Percentiles rank a stretch among this genome's conserved stretches.
Evolutionary conservation across 2,329 filamentous ascomycete species (phyloP).

Genomic region (Scopulariopsis brevicaulis): DNA sequence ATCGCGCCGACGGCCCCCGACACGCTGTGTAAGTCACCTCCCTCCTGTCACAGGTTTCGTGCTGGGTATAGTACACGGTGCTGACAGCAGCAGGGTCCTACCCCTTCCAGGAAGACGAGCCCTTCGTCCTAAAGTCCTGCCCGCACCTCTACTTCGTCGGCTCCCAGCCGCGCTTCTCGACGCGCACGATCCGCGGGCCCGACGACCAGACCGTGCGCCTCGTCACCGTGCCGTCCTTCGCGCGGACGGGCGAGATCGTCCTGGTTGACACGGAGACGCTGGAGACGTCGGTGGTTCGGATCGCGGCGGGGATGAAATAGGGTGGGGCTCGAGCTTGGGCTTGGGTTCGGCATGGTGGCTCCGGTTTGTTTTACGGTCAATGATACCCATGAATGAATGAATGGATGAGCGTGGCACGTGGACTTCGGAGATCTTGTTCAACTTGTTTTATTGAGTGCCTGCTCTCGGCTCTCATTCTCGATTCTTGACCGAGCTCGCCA

Average conservation of each 20-base stretch:
- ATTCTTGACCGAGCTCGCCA: not conserved
- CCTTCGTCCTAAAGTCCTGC: slow-evolving; percentile 73
- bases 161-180: slow-evolving; percentile 70
- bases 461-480: not conserved
- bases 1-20: slow-evolving; percentile 91
- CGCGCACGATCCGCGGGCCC: slow-evolving; percentile 53
- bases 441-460: not conserved
- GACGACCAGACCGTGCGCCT: slow-evolving; percentile 63
- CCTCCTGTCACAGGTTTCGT: not conserved
- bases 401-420: not conserved
- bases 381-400: not conserved
- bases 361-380: not conserved
- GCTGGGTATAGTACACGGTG: too few relatives aligned
- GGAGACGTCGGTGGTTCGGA: slow-evolving; percentile 61
- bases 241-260: slow-evolving; percentile 66
- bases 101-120: slow-evolving; percentile 88
- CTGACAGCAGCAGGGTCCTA: slow-evolving; percentile 63
- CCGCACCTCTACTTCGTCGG: slow-evolving; percentile 90
- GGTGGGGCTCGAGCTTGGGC: too few relatives aligned
- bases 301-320: slow-evolving; percentile 18
- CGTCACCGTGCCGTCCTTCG: slow-evolving; percentile 75
- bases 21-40: slow-evolving; percentile 63
- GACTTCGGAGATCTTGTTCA: not conserved
- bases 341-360: not conserved
- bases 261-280: slow-evolving; percentile 79